Evolutionary conservation across 2,329 filamentous ascomycete species (phyloP).

Genomic region (Colletotrichum lupini): DNA sequence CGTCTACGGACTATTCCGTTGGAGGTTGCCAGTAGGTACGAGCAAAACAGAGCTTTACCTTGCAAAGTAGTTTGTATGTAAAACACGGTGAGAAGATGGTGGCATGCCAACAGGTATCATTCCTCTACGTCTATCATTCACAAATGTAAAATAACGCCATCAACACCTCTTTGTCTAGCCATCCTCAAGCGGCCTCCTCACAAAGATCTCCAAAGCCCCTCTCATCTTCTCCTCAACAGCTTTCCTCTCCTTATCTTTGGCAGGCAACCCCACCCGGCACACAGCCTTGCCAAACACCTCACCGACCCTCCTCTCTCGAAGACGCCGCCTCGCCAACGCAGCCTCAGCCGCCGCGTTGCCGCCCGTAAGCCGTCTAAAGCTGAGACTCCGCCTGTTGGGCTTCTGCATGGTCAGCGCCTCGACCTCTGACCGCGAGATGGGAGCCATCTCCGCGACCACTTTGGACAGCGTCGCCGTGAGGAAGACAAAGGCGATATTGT

Average conservation of each 20-base stretch:
- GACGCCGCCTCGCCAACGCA: slow-evolving; percentile 60
- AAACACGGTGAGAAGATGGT: no score
- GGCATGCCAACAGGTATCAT: background rate
- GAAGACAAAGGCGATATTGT: slow-evolving; percentile 92
- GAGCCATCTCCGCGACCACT: slow-evolving; percentile 61
- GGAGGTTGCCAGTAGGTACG: no score
- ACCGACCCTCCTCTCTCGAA: slow-evolving; percentile 71
- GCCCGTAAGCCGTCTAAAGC: slow-evolving; percentile 50
- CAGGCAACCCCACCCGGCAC: slow-evolving; percentile 59
- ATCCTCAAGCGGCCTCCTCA: slow-evolving; percentile 40
- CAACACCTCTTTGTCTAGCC: background rate
- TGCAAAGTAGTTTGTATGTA: no score
- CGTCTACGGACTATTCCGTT: no score
- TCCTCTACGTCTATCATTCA: background rate
- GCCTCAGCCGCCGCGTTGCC: slow-evolving; percentile 40
- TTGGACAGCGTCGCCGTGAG: slow-evolving; percentile 79
- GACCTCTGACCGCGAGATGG: slow-evolving; percentile 49
- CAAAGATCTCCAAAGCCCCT: slow-evolving; percentile 77
- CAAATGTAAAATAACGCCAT: background rate
- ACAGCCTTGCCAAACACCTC: slow-evolving; percentile 73
- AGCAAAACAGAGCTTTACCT: no score
- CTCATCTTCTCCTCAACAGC: slow-evolving; percentile 72
- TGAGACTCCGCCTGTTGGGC: slow-evolving; percentile 55
- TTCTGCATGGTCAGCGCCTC: slow-evolving; percentile 44
- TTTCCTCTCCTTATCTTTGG: slow-evolving; percentile 66